phyloP scores from a whole-genome alignment of 2,329 filamentous ascomycete species.

The Zalaria obscura region DNA sequence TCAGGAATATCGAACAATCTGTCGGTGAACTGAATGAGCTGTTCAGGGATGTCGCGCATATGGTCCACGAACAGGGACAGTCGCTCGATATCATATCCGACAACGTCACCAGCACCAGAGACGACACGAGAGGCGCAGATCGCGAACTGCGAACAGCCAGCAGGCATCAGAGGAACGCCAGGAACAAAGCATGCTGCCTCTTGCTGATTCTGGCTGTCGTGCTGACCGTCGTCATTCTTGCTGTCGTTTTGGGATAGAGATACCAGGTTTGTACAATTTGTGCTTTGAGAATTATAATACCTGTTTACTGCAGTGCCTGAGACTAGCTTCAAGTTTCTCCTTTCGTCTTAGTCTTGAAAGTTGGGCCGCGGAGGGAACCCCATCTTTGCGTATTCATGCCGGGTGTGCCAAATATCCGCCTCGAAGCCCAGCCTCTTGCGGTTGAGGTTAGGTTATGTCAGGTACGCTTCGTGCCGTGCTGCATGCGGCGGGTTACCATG shows the following conservation, averaged over 20 bases:
- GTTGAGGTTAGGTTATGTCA: too few relatives aligned
- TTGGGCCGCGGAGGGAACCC: neutral
- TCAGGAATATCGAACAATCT: constrained; percentile 91
- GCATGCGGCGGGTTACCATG: too few relatives aligned
- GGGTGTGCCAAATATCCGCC: too few relatives aligned
- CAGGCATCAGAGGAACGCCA: constrained; percentile 85
- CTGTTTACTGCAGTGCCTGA: too few relatives aligned
- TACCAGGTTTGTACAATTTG: too few relatives aligned
- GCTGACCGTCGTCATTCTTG: constrained; percentile 75
- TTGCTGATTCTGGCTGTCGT: constrained; percentile 81
- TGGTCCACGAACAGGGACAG: constrained; percentile 87
- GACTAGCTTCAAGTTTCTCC: neutral
- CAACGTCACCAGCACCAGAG: constrained; percentile 72
- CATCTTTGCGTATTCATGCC: too few relatives aligned
- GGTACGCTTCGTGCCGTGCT: too few relatives aligned
- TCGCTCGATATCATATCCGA: constrained; percentile 75
- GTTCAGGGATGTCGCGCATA: constrained; percentile 95
- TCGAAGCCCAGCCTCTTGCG: too few relatives aligned
- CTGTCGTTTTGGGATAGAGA: constrained; percentile 58
- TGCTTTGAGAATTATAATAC: too few relatives aligned
- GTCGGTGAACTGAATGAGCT: constrained; percentile 93
- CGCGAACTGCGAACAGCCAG: constrained; percentile 73
- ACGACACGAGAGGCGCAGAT: constrained; percentile 75
- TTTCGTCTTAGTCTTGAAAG: neutral
- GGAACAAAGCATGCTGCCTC: constrained; percentile 88